These are phyloP conservation scores for Solanum appendiculatum DNA, from an alignment of 257 asterid genomes.

Conservation along the genomic window DNA sequence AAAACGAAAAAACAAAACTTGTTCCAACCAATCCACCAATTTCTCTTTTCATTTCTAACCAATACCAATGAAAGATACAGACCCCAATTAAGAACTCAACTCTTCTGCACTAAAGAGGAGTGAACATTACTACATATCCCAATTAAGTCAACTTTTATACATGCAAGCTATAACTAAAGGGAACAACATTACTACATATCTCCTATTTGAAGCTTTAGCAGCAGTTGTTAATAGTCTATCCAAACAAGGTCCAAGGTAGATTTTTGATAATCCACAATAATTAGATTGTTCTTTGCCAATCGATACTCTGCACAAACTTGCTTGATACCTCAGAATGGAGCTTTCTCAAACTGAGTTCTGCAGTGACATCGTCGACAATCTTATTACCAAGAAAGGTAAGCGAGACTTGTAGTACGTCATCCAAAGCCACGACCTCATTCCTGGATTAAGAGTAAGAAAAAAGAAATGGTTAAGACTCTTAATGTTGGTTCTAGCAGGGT, in stretches of 20 bases:
- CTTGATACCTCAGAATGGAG: not conserved
- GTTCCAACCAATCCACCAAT: slow-evolving; percentile 8
- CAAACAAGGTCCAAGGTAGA: not conserved
- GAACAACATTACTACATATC: not conserved
- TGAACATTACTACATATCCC: not conserved
- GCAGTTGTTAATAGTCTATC: not conserved
- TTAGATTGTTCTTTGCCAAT: not conserved
- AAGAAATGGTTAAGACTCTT: not conserved
- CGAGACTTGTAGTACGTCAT: not conserved
- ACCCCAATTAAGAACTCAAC: not conserved
- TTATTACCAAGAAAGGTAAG: not conserved
- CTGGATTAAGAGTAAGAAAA: not conserved
- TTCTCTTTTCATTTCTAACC: slow-evolving; percentile 4
- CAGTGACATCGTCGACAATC: not conserved
- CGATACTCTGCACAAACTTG: not conserved
- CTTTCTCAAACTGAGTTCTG: not conserved
- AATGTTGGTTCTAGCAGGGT: too few species aligned
- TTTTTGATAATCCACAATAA: not conserved
- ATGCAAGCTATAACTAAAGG: not conserved
- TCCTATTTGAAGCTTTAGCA: not conserved
- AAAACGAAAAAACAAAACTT: not conserved
- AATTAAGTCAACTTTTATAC: not conserved
- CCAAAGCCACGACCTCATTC: not conserved
- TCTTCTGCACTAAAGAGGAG: not conserved
- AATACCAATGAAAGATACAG: not conserved